Conservation (phyloP, 2,329 filamentous ascomycete genomes). For the Scedosporium boydii region DNA sequence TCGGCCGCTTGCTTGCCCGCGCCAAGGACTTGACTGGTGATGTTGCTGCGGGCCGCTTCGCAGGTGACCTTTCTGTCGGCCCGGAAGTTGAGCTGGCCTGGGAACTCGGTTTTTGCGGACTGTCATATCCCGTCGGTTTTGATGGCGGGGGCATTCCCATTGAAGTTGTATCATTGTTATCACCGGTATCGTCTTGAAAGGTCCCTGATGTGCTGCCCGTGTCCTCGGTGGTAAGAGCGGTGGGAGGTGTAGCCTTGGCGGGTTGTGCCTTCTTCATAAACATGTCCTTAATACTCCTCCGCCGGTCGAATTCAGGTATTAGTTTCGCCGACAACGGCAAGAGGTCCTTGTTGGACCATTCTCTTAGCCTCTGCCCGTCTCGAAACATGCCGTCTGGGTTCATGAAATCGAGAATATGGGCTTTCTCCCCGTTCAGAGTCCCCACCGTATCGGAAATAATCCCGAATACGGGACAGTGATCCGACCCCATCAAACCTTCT, state of each 20-base stretch:
- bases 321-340: constrained; percentile 71
- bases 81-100: not conserved
- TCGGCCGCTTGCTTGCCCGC: constrained; percentile 7
- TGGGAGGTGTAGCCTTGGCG: constrained; percentile 12
- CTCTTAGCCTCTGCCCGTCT: constrained; percentile 52
- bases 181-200: not conserved
- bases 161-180: not conserved
- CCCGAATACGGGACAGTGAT: constrained; percentile 91
- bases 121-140: not conserved
- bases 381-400: constrained; percentile 67
- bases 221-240: not conserved
- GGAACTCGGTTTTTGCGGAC: not conserved
- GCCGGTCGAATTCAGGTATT: constrained; percentile 78
- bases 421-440: constrained; percentile 31
- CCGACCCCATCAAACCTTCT: constrained; percentile 86
- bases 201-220: not conserved
- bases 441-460: constrained; percentile 55
- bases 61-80: not conserved
- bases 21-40: constrained; percentile 27
- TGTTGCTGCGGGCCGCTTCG: constrained; percentile 4
- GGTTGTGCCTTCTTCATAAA: constrained; percentile 51
- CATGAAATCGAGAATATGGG: constrained; percentile 61
- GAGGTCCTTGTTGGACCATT: constrained; percentile 58
- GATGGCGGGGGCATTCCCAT: not conserved
- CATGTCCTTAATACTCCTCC: constrained; percentile 88